A percentile compares a stretch with the other conserved stretches of the same genome.
Evolutionary conservation across 2,329 filamentous ascomycete species (phyloP).

Genomic region (Cadophora sp.): DNA sequence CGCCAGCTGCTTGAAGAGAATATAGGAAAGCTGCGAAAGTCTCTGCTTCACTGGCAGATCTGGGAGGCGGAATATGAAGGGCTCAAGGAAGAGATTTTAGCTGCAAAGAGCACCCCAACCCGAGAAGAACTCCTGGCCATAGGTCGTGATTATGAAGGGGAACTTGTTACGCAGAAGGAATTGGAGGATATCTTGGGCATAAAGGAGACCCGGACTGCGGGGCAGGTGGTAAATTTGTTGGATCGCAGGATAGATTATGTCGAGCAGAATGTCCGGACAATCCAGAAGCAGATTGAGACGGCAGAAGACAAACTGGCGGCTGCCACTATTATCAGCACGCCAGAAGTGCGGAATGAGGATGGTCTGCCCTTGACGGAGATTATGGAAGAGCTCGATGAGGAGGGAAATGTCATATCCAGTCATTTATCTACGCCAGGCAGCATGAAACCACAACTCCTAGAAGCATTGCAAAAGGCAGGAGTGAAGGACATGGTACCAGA

Average conservation of each 20-base stretch:
- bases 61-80: conserved; percentile 93
- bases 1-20: conserved; percentile 78
- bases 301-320: conserved; percentile 75
- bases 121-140: conserved; percentile 60
- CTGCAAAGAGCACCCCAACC: conserved; percentile 51
- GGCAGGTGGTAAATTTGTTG: conserved; percentile 72
- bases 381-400: conserved; percentile 87
- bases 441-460: conserved; percentile 69
- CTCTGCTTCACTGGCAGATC: conserved; percentile 85
- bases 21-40: conserved; percentile 74
- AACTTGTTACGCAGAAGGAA: conserved; percentile 67
- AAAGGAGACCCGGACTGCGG: conserved; percentile 56
- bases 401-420: conserved; percentile 81
- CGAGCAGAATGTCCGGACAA: conserved; percentile 75
- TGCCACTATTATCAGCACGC: conserved; percentile 63
- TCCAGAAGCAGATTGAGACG: conserved; percentile 71
- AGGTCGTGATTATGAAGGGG: conserved; percentile 56
- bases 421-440: conserved; percentile 72
- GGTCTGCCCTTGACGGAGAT: conserved; percentile 88
- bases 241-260: conserved; percentile 88
- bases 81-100: conserved; percentile 80
- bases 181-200: conserved; percentile 54
- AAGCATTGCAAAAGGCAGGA: conserved; percentile 80
- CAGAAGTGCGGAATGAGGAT: conserved; percentile 69
- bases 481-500: conserved; percentile 55